Evolutionary conservation across 1,284 basidiomycete species (phyloP).

Genomic region (Exobasidium cylindrosporum): DNA sequence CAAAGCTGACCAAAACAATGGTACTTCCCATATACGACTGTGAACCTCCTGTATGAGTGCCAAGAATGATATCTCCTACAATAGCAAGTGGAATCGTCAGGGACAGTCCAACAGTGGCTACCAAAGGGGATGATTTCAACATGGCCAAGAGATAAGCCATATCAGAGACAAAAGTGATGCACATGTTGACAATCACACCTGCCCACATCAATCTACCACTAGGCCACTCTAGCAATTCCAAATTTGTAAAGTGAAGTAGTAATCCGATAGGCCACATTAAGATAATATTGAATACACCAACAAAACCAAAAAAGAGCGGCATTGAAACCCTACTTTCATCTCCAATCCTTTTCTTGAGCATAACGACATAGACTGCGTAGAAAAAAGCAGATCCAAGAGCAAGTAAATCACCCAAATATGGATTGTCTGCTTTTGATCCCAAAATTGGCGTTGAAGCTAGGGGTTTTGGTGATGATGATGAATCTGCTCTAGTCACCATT

Average conservation of each 20-base stretch:
- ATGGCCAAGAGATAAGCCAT: constrained; percentile 64
- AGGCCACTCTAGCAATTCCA: constrained; percentile 77
- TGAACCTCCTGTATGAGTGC: constrained; percentile 47
- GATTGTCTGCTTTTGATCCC: constrained; percentile 20
- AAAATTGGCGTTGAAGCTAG: neutral
- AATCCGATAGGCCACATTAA: constrained; percentile 77
- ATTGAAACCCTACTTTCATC: constrained; percentile 48
- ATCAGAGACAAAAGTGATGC: constrained; percentile 55
- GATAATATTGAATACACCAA: constrained; percentile 83
- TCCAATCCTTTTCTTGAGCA: constrained; percentile 71
- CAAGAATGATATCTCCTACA: constrained; percentile 70
- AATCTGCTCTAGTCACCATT: constrained; percentile 65
- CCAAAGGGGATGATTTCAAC: constrained; percentile 85
- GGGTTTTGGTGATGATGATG: neutral
- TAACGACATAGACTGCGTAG: constrained; percentile 86
- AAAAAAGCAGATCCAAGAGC: constrained; percentile 57
- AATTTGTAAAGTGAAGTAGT: constrained; percentile 71
- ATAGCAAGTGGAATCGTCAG: constrained; percentile 92
- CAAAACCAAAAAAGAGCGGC: constrained; percentile 61
- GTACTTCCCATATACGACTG: constrained; percentile 35
- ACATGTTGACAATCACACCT: constrained; percentile 78
- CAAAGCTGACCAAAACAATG: constrained; percentile 33
- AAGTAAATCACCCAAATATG: constrained; percentile 44
- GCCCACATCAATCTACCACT: constrained; percentile 63
- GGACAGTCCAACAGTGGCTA: constrained; percentile 87